A percentile compares a stretch with the other conserved stretches of the same genome.
Conservation (phyloP, 2,329 filamentous ascomycete species). For the Fusarium nanum region DNA sequence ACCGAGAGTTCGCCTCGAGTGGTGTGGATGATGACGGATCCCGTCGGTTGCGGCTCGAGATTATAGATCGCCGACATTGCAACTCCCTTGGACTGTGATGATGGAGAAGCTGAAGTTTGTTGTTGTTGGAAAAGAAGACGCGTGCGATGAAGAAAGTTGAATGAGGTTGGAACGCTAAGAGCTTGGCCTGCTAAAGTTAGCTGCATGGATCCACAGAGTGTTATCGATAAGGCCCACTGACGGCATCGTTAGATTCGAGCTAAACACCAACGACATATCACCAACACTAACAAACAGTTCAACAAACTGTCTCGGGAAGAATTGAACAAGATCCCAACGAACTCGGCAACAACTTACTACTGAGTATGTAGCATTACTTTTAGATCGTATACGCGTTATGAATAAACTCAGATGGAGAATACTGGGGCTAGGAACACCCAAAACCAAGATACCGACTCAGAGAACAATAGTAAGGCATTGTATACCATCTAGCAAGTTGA, state of each 20-base stretch:
- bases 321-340: background rate
- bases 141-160: constrained; percentile 13
- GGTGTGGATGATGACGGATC: constrained; percentile 90
- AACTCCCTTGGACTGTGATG: background rate
- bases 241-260: background rate
- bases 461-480: background rate
- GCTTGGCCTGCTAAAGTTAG: constrained; percentile 12
- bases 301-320: background rate
- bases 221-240: constrained; percentile 30
- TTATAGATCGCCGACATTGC: constrained; percentile 91
- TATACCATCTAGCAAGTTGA: background rate
- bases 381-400: background rate
- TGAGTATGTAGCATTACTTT: background rate
- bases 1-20: constrained; percentile 89
- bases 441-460: background rate
- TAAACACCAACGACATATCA: constrained; percentile 3
- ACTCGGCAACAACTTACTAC: background rate
- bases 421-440: background rate
- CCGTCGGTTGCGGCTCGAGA: constrained; percentile 93
- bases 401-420: background rate
- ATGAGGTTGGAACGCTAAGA: constrained; percentile 19
- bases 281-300: background rate
- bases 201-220: constrained; percentile 11
- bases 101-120: background rate
- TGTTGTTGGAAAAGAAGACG: constrained; percentile 10